Percentiles rank a stretch among this genome's conserved stretches.
Conservation (phyloP, 176 grass and related monocot species). For the Thinopyrum elongatum region DNA sequence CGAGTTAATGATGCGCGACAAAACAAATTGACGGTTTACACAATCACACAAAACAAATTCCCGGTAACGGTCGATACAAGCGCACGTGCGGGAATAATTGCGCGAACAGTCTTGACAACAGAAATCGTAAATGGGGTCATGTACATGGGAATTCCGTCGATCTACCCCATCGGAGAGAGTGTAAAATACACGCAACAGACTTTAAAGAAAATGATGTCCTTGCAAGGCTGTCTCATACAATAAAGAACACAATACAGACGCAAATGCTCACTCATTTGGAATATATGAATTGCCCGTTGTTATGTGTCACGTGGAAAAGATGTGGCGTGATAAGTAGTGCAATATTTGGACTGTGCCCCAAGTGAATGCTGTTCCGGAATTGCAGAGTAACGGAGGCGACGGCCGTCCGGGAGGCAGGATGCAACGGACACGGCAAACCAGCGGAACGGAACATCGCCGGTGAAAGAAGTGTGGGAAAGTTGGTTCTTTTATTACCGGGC, state of each 20-base stretch:
- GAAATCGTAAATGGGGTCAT: background rate
- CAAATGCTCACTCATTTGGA: too few relatives aligned
- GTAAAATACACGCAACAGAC: too few relatives aligned
- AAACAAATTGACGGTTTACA: background rate
- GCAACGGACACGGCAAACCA: background rate
- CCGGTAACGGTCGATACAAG: background rate
- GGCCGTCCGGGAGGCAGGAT: background rate
- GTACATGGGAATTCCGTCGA: too few relatives aligned
- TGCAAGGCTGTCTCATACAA: rapidly evolving
- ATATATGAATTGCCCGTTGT: too few relatives aligned
- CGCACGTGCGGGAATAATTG: background rate
- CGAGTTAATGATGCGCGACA: background rate
- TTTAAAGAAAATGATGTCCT: background rate
- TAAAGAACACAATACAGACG: background rate
- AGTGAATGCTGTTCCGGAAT: background rate
- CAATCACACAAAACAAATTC: background rate
- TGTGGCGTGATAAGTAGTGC: too few relatives aligned
- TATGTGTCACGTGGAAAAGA: too few relatives aligned
- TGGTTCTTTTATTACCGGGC: background rate
- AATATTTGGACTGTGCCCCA: too few relatives aligned
- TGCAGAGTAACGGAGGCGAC: background rate
- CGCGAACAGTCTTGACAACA: background rate
- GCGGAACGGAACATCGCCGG: background rate
- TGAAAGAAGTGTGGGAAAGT: background rate
- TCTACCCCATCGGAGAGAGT: too few relatives aligned